Conservation (phyloP, 805 yeast species). For the Metschnikowia picachoensis region DNA sequence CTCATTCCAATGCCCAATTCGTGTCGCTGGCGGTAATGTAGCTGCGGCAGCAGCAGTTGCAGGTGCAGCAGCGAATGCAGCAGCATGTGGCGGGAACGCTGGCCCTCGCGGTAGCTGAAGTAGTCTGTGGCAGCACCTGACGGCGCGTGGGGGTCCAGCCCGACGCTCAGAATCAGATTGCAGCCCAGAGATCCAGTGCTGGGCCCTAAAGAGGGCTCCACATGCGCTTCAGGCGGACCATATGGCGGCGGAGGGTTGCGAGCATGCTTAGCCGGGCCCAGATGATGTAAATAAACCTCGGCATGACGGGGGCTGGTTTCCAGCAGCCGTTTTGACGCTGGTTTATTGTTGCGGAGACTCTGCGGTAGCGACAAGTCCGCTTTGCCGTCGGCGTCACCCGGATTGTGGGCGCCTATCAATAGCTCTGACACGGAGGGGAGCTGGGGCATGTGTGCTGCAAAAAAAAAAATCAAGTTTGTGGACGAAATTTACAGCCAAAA, state of each 20-base stretch:
- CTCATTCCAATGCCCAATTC: slow-evolving; percentile 2
- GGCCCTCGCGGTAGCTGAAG: slow-evolving; percentile 10
- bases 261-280: background rate
- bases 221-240: background rate
- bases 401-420: slow-evolving; percentile 18
- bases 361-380: slow-evolving; percentile 5
- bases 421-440: slow-evolving; percentile 21
- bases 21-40: slow-evolving; percentile 6
- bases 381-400: background rate
- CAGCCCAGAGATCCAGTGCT: slow-evolving; percentile 4
- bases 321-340: slow-evolving; percentile 1
- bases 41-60: slow-evolving; percentile 10
- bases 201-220: background rate
- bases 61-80: slow-evolving; percentile 8
- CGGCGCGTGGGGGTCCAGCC: slow-evolving; percentile 5
- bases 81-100: slow-evolving; percentile 1
- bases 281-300: slow-evolving; percentile 1
- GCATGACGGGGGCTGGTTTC: slow-evolving; percentile 11
- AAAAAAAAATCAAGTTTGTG: too few relatives aligned
- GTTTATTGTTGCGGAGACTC: background rate
- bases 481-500: background rate
- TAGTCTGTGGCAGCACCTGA: slow-evolving; percentile 4
- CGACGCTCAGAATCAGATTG: slow-evolving; percentile 3
- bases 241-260: background rate
- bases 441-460: slow-evolving; percentile 12